A percentile compares a stretch with the other conserved stretches of the same genome.
Conservation (phyloP, 768 basidiomycete genomes). For the Mrakia blollopis region DNA sequence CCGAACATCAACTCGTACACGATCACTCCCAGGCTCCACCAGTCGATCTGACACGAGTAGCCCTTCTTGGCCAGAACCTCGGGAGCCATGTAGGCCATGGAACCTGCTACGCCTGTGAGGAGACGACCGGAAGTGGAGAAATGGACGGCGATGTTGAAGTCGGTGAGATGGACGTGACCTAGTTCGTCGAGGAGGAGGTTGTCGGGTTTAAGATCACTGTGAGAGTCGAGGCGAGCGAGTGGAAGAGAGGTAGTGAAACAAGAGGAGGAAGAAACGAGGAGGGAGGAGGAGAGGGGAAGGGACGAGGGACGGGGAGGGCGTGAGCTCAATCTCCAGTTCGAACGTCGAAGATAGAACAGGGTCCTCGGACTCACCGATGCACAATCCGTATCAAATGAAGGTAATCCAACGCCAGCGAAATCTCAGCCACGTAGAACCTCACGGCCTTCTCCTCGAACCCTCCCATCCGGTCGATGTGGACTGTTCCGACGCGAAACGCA, state of each 20-base stretch:
- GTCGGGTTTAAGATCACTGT: constrained; percentile 91
- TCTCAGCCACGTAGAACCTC: constrained; percentile 78
- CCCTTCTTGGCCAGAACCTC: constrained; percentile 91
- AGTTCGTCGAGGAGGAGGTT: constrained; percentile 89
- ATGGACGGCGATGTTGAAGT: constrained; percentile 98
- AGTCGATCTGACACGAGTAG: constrained; percentile 89
- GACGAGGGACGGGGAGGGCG: no score
- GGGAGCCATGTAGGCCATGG: constrained; percentile 99
- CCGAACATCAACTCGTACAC: constrained; percentile 89
- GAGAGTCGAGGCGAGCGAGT: constrained; percentile 5
- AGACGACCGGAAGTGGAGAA: constrained; percentile 68
- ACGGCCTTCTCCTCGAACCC: constrained; percentile 39
- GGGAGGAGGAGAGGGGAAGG: background rate
- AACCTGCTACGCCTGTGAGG: constrained; percentile 91
- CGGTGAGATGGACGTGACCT: constrained; percentile 94
- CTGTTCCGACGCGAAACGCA: background rate
- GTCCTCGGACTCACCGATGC: constrained; percentile 64
- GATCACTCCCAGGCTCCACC: constrained; percentile 95
- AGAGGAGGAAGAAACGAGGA: no score
- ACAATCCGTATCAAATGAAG: constrained; percentile 91
- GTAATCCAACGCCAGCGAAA: constrained; percentile 80
- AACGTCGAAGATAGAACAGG: no score
- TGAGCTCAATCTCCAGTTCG: no score
- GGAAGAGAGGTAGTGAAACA: no score
- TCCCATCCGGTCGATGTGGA: constrained; percentile 41